Evolutionary conservation across 169 alveolate species (phyloP).

Genomic region (Cryptosporidium ubiquitum): DNA sequence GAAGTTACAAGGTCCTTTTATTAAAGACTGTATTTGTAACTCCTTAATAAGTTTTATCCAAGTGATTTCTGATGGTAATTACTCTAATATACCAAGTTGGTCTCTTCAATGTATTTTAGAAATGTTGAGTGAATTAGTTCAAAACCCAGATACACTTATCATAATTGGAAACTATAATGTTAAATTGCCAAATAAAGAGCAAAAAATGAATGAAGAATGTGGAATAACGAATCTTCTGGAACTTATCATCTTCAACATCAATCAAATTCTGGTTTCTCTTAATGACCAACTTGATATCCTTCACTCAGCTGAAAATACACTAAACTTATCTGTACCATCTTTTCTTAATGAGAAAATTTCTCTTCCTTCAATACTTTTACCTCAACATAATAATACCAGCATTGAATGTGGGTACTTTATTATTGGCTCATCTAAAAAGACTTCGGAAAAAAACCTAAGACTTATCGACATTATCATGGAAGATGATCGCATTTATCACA

Average conservation of each 20-base stretch:
- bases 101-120: constrained; percentile 59
- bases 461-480: constrained; percentile 68
- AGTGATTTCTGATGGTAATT: constrained; percentile 11
- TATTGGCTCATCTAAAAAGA: constrained; percentile 11
- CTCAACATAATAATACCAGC: constrained; percentile 29
- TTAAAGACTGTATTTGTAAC: constrained; percentile 36
- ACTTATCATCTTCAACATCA: not conserved
- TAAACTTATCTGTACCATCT: constrained; percentile 53
- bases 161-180: constrained; percentile 29
- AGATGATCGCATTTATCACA: constrained; percentile 69
- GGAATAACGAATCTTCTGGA: constrained; percentile 13
- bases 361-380: constrained; percentile 43
- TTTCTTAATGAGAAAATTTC: constrained; percentile 37
- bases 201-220: not conserved
- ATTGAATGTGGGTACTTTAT: constrained; percentile 65
- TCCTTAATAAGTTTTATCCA: constrained; percentile 4
- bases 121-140: constrained; percentile 52
- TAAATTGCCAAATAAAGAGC: not conserved
- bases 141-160: constrained; percentile 7
- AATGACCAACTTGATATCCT: constrained; percentile 22
- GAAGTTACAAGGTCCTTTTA: constrained; percentile 34
- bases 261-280: constrained; percentile 6
- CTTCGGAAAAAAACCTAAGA: not conserved
- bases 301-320: constrained; percentile 44
- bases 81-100: constrained; percentile 63